Conservation (phyloP, 805 yeast species). For the Saturnispora zaruensis region DNA sequence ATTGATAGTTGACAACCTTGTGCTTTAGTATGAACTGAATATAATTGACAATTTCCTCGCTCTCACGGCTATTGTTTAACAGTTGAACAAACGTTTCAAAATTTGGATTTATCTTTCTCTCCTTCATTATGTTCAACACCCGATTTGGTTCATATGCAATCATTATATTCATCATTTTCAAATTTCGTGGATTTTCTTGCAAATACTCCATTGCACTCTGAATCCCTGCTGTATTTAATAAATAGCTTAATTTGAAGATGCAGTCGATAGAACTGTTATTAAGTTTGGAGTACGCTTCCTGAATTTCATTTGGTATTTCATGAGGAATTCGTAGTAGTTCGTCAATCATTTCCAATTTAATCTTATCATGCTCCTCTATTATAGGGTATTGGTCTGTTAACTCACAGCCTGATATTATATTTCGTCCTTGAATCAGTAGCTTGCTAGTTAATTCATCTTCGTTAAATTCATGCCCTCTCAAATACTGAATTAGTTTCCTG, state of each 20-base stretch:
- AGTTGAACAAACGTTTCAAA: constrained; percentile 1
- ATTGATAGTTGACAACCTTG: not conserved
- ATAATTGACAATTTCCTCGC: not conserved
- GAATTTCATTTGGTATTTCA: not conserved
- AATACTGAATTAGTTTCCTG: not conserved
- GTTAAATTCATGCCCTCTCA: constrained; percentile 1
- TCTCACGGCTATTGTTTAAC: not conserved
- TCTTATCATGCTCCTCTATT: not conserved
- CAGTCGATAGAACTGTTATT: not conserved
- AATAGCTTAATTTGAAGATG: not conserved
- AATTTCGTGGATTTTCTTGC: not conserved
- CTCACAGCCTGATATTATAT: constrained; percentile 3
- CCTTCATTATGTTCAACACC: not conserved
- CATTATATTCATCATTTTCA: constrained; percentile 7
- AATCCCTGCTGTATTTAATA: not conserved
- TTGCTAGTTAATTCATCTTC: not conserved
- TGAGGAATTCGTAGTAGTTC: not conserved
- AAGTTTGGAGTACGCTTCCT: not conserved
- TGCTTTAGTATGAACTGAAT: not conserved
- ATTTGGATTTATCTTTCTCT: not conserved
- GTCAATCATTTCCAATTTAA: not conserved
- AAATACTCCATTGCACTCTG: not conserved
- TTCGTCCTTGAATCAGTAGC: not conserved
- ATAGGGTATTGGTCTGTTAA: not conserved
- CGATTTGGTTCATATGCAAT: not conserved